Evolutionary conservation across 2,329 filamentous ascomycete species (phyloP).

Genomic region (Verticillium isaacii): DNA sequence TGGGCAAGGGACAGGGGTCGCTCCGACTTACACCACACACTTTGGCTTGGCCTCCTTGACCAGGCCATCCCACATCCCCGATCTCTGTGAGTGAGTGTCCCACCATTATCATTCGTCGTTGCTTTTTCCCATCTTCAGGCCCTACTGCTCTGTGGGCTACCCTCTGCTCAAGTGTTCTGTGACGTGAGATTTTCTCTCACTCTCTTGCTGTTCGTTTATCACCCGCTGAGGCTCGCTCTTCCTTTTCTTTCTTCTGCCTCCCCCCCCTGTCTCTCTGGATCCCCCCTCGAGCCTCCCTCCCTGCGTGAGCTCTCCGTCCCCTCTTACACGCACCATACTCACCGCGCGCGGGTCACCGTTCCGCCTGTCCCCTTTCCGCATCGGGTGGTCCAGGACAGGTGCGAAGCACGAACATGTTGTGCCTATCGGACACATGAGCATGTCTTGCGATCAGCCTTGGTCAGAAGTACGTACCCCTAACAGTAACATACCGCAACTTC

Average conservation of each 20-base stretch:
- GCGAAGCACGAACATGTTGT: not conserved
- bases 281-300: not conserved
- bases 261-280: not conserved
- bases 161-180: not conserved
- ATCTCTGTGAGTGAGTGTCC: conserved; percentile 7
- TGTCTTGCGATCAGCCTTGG: not conserved
- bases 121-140: conserved; percentile 7
- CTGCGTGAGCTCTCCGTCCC: not conserved
- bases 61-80: conserved; percentile 1
- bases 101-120: conserved; percentile 4
- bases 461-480: not conserved
- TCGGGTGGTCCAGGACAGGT: not conserved
- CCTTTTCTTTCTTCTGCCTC: not conserved
- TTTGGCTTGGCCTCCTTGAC: not conserved
- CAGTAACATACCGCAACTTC: conserved; percentile 1
- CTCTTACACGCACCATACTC: not conserved
- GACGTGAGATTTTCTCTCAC: not conserved
- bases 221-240: not conserved
- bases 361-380: not conserved
- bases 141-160: not conserved
- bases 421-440: not conserved
- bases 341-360: not conserved
- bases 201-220: not conserved
- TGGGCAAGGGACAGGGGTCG: not conserved
- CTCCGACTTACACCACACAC: not conserved